Percentiles rank a stretch among this genome's conserved stretches.
phyloP scores from a whole-genome alignment of 2,329 filamentous ascomycete genomes.

The Tricladium varicosporioides region DNA sequence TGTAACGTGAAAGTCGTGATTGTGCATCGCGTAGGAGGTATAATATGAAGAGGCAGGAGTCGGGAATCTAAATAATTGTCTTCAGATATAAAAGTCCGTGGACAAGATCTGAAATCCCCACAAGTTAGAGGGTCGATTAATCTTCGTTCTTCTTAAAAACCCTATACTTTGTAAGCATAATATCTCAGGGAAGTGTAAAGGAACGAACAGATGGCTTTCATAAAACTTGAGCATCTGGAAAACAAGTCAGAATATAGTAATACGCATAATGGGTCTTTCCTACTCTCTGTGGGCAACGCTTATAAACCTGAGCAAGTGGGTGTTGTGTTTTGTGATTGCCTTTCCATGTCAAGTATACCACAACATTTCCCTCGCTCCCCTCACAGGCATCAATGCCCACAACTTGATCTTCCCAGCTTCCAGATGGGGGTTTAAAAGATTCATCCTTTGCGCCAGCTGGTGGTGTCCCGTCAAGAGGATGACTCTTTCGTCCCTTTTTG shows the following conservation, averaged over 20 bases:
- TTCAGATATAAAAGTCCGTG: no score
- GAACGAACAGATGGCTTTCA: constrained; percentile 44
- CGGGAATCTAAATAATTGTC: background rate
- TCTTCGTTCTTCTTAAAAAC: constrained; percentile 25
- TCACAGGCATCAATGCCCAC: constrained; percentile 70
- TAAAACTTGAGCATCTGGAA: constrained; percentile 47
- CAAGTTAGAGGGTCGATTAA: background rate
- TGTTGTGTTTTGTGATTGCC: constrained; percentile 74
- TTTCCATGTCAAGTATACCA: constrained; percentile 73
- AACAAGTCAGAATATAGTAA: constrained; percentile 11
- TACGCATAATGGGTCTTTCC: constrained; percentile 12
- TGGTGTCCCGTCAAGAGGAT: constrained; percentile 49
- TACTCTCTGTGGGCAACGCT: constrained; percentile 77
- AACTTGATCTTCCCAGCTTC: constrained; percentile 76
- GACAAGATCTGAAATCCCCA: no score
- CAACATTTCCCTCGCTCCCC: constrained; percentile 58
- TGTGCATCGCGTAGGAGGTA: no score
- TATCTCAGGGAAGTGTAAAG: constrained; percentile 1
- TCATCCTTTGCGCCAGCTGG: constrained; percentile 43
- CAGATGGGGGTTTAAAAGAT: constrained; percentile 65
- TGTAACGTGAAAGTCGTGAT: background rate
- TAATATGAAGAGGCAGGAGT: background rate
- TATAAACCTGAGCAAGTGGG: constrained; percentile 64
- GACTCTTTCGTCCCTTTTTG: constrained; percentile 30
- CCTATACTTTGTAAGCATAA: constrained; percentile 17